A percentile compares a stretch with the other conserved stretches of the same genome.
Conservation (phyloP, 2,329 filamentous ascomycete species). For the Aureobasidium sp. region DNA sequence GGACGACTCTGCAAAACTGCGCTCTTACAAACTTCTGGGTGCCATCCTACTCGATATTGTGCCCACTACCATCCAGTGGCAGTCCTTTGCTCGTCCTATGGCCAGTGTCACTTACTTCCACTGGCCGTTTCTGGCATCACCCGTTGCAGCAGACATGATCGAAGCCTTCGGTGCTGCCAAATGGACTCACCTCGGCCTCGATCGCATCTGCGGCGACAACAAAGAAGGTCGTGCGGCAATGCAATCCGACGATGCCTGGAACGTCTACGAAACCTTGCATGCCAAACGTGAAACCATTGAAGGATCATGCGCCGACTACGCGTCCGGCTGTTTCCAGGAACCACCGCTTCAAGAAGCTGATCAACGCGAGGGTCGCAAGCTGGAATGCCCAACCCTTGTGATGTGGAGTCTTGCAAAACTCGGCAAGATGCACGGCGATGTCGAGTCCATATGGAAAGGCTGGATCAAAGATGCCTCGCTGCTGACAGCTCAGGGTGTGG, state of each 20-base stretch:
- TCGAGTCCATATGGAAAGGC: conserved; percentile 38
- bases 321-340: conserved; percentile 38
- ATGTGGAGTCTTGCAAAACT: conserved; percentile 39
- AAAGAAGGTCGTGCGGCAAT: conserved; percentile 26
- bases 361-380: conserved; percentile 39
- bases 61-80: conserved; percentile 43
- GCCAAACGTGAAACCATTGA: conserved; percentile 36
- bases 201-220: conserved; percentile 25
- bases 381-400: conserved; percentile 37
- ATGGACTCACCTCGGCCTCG: conserved; percentile 33
- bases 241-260: conserved; percentile 34
- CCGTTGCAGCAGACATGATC: conserved; percentile 40
- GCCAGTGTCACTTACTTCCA: conserved; percentile 40
- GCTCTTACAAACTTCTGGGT: conserved; percentile 33
- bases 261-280: conserved; percentile 41
- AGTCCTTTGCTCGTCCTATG: conserved; percentile 33
- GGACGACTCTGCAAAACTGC: background rate
- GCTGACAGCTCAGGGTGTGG: conserved; percentile 29
- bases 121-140: conserved; percentile 47
- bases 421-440: conserved; percentile 37
- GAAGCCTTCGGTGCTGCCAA: conserved; percentile 35
- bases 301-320: conserved; percentile 43
- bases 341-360: conserved; percentile 39
- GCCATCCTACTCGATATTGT: conserved; percentile 45
- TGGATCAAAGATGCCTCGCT: conserved; percentile 37